Base-by-base conservation (phyloP, 2,329 filamentous ascomycete species). In the Neopestalotiopsis rosae region DNA sequence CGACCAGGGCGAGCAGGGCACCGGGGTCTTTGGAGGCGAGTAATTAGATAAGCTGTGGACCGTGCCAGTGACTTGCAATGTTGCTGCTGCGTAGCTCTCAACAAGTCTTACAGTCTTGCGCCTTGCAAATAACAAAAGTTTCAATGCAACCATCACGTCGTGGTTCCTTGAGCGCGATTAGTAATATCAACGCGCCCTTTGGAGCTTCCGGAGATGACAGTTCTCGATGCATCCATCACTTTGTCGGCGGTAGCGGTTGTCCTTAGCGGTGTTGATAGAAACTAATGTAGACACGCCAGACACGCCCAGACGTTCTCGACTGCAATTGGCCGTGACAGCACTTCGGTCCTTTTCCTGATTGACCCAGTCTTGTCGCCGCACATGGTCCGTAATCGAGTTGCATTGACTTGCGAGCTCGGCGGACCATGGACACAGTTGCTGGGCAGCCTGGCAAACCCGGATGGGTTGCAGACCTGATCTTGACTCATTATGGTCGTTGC, bases 331-430 rank as follows among this genome's bases (percentile, higher is more conserved):
- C 20, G 28, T 56, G 30, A 59, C 40, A 45, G 42, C n/a, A 24
- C 24, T 59, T 67, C 65, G 65, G 65, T 67, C 65, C 65, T 67
- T 38, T 67, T 67, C 63, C 14, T 38, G 34, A 4, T 28, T 28
- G 65, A 61, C 56, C 52, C 52, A 59, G 52, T 67, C 52, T 59
- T 56, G 65, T 66, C 34, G 56, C 65, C 34, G 65, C 65, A 66
- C 28, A 13, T 57, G 42, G 42, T 57, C 64, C 64, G 64, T 57
- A 57, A 67, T 67, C 56, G 30, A 67, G 65, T 67, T 67, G 58
- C 52, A 61, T 67, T 38, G 30, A 20, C 32, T 45, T 67, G 65
- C 65, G 65, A 67, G 56, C 65, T 67, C 65, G 65, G 65, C 65
- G 52, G n/a, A 12, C 65, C 56, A 61, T 61, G 32, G 17, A n/a